phyloP scores from a whole-genome alignment of 208 protist genomes.

The Leptomonas seymouri region DNA sequence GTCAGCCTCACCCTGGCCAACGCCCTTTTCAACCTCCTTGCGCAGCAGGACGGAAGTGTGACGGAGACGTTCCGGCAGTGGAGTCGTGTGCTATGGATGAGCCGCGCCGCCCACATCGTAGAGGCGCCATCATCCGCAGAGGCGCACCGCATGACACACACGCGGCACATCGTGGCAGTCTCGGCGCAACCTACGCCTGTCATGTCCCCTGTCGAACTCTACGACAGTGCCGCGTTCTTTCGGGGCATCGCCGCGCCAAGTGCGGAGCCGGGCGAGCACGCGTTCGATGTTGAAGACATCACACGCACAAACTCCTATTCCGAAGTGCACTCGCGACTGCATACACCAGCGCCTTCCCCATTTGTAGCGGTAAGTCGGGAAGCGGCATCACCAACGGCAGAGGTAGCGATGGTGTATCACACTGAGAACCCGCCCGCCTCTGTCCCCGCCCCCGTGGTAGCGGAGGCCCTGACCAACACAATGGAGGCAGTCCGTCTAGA shows the following conservation, averaged over 20 bases:
- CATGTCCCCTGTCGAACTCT: slow-evolving; percentile 22
- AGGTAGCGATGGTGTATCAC: slow-evolving; percentile 16
- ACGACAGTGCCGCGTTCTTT: slow-evolving; percentile 35
- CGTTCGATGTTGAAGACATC: background rate
- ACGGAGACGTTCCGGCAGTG: slow-evolving; percentile 34
- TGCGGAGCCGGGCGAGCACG: background rate
- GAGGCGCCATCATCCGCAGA: slow-evolving; percentile 23
- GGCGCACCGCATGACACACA: slow-evolving; percentile 22
- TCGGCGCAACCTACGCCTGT: background rate
- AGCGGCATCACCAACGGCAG: background rate
- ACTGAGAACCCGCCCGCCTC: slow-evolving; percentile 29
- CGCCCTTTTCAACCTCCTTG: slow-evolving; percentile 42
- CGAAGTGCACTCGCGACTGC: slow-evolving; percentile 3
- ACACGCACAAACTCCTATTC: too few relatives aligned
- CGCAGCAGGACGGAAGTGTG: slow-evolving; percentile 18
- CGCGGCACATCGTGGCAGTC: slow-evolving; percentile 18
- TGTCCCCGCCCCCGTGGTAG: slow-evolving; percentile 47
- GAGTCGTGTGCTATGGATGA: slow-evolving; percentile 42
- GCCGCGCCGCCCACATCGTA: slow-evolving; percentile 37
- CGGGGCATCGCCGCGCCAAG: slow-evolving; percentile 23
- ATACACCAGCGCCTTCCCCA: background rate
- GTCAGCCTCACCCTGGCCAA: slow-evolving; percentile 37
- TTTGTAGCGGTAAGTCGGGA: background rate
- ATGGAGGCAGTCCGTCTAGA: slow-evolving; percentile 42
- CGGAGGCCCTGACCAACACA: slow-evolving; percentile 42